Evolutionary conservation across 768 basidiomycete species (phyloP).

Genomic region (Auricularia cornea): DNA sequence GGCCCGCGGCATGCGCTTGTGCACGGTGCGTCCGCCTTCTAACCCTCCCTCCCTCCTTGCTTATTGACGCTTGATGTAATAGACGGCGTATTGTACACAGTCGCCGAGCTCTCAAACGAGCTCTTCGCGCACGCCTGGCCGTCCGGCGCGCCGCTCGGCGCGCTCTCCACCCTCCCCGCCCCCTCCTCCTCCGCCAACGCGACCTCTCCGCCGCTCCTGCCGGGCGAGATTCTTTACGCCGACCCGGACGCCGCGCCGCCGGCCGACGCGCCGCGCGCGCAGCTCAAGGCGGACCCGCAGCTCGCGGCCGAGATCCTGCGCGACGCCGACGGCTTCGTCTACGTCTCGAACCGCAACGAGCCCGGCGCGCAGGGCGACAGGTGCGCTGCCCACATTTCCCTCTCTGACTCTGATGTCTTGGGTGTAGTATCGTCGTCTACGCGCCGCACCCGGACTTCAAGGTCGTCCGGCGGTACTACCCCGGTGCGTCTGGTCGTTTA

Average conservation of each 20-base stretch:
- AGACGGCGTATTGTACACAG: conserved; percentile 59
- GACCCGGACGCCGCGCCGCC: not conserved
- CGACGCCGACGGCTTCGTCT: conserved; percentile 51
- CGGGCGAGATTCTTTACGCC: not conserved
- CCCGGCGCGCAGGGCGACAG: conserved; percentile 59
- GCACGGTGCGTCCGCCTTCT: conserved; percentile 37
- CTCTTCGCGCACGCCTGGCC: conserved; percentile 49
- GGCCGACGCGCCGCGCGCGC: conserved; percentile 27
- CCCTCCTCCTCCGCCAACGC: conserved; percentile 38
- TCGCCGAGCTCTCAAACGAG: conserved; percentile 57
- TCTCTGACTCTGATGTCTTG: too few relatives aligned
- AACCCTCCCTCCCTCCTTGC: not conserved
- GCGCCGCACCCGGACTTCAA: conserved; percentile 24
- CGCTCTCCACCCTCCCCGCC: conserved; percentile 20
- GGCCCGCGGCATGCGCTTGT: conserved; percentile 67
- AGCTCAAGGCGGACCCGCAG: conserved; percentile 8
- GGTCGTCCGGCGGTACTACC: conserved; percentile 53
- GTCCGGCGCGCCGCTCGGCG: conserved; percentile 25
- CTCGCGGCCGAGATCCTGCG: conserved; percentile 60
- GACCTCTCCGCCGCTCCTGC: conserved; percentile 18
- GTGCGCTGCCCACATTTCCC: too few relatives aligned
- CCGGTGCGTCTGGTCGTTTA: conserved; percentile 29
- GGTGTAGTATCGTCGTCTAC: conserved; percentile 47
- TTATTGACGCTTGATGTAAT: not conserved
- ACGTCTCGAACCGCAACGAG: conserved; percentile 69